phyloP scores from a whole-genome alignment of 345 rosid genomes.

The Hibiscus syriacus region DNA sequence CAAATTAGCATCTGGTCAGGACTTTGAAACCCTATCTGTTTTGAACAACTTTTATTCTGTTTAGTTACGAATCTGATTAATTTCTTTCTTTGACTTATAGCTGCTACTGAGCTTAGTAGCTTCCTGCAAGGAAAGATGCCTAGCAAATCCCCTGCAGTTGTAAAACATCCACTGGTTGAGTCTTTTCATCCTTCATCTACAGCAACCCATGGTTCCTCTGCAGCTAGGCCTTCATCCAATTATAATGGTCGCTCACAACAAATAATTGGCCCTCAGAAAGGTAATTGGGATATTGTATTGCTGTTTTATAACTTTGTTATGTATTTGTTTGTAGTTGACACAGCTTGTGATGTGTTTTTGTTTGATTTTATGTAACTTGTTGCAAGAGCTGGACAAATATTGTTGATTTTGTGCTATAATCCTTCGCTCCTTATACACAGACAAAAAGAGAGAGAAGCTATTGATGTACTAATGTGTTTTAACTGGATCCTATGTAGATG shows the following conservation, averaged over 20 bases:
- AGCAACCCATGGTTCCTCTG: constrained; percentile 48
- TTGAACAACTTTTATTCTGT: constrained; percentile 7
- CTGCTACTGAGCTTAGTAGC: constrained; percentile 34
- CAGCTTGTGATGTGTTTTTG: not conserved
- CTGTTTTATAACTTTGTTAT: not conserved
- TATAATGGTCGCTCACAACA: constrained; percentile 62
- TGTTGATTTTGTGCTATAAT: not conserved
- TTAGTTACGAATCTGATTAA: constrained; percentile 7
- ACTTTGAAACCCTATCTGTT: constrained; percentile 4
- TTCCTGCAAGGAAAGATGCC: constrained; percentile 36
- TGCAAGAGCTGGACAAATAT: not conserved
- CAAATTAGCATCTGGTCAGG: constrained; percentile 38
- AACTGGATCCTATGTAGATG: not conserved
- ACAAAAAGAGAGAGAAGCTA: not conserved
- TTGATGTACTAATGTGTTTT: not conserved
- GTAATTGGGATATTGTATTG: constrained; percentile 19
- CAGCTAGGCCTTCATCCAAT: constrained; percentile 69
- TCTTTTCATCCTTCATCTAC: constrained; percentile 43
- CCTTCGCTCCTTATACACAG: not conserved
- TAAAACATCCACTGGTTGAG: constrained; percentile 42
- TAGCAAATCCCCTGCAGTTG: constrained; percentile 43
- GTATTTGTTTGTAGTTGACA: not conserved
- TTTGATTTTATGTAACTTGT: not conserved
- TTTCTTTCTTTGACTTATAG: constrained; percentile 15
- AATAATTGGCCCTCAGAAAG: constrained; percentile 56